phyloP scores from a whole-genome alignment of 179 eudicot genomes.

The Spinacia oleracea region DNA sequence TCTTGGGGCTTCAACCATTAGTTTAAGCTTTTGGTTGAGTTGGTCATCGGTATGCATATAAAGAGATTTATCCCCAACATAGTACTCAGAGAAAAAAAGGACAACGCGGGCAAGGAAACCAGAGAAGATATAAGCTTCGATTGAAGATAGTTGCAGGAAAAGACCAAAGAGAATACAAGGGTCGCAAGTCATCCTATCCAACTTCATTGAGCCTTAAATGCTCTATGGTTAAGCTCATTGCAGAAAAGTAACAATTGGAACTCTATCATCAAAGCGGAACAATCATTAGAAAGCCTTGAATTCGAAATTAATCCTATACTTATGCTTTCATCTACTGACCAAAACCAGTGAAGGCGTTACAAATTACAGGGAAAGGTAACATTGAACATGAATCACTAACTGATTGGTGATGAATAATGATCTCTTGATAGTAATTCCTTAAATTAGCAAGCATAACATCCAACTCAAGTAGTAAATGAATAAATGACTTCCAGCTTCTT shows the following conservation, averaged over 20 bases:
- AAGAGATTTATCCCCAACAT: neutral
- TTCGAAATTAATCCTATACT: neutral
- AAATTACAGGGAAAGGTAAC: neutral
- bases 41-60: neutral
- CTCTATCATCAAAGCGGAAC: neutral
- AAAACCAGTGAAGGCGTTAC: neutral
- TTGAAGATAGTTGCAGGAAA: neutral
- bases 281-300: neutral
- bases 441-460: neutral
- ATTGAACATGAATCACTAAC: neutral
- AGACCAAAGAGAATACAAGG: neutral
- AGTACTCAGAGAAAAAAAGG: neutral
- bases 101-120: neutral
- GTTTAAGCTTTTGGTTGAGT: no score
- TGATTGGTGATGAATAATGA: neutral
- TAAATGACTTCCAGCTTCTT: neutral
- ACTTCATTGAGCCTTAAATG: neutral
- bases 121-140: neutral
- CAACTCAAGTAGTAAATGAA: neutral
- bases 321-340: neutral
- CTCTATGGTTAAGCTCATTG: neutral
- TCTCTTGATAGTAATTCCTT: neutral
- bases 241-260: neutral
- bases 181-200: neutral
- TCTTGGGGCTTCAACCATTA: no score